Percentiles rank a stretch among this genome's conserved stretches.
Evolutionary conservation across 441 rosid species (phyloP).

Genomic region (Isatis lusitanica): DNA sequence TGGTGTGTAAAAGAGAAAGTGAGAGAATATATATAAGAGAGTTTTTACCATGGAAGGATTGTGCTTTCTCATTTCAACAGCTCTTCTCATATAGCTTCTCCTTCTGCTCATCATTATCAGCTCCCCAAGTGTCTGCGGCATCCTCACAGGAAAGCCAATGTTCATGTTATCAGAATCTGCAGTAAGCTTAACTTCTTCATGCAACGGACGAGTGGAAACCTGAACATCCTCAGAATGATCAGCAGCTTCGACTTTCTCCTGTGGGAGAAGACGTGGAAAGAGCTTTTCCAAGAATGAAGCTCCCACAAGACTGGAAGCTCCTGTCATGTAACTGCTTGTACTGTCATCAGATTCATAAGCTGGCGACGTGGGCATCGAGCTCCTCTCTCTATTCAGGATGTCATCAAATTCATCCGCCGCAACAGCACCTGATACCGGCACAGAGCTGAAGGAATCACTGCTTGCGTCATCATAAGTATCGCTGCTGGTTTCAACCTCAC

Average conservation of each 20-base stretch:
- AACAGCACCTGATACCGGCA: constrained; percentile 46
- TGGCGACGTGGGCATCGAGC: constrained; percentile 48
- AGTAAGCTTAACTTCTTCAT: constrained; percentile 29
- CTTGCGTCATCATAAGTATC: constrained; percentile 40
- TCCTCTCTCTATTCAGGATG: constrained; percentile 25
- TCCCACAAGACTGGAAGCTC: constrained; percentile 67
- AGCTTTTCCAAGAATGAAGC: constrained; percentile 74
- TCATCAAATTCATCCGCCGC: constrained; percentile 40
- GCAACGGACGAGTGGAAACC: constrained; percentile 33
- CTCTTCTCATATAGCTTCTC: constrained; percentile 70
- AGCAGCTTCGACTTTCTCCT: constrained; percentile 36
- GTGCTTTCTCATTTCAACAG: constrained; percentile 51
- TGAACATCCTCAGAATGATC: constrained; percentile 12
- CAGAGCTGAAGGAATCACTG: constrained; percentile 57
- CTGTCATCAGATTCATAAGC: constrained; percentile 59
- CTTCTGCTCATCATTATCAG: constrained; percentile 79
- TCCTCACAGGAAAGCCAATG: constrained; percentile 38
- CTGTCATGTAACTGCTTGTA: constrained; percentile 68
- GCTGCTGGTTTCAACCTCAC: constrained; percentile 29
- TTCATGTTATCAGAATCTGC: constrained; percentile 32
- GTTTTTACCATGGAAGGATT: constrained; percentile 56
- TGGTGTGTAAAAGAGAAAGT: background rate
- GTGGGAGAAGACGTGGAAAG: constrained; percentile 68
- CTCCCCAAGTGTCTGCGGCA: constrained; percentile 74
- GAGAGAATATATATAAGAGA: background rate